Conservation (phyloP, 2,329 filamentous ascomycete genomes). For the Hirsutella minnesotensis region DNA sequence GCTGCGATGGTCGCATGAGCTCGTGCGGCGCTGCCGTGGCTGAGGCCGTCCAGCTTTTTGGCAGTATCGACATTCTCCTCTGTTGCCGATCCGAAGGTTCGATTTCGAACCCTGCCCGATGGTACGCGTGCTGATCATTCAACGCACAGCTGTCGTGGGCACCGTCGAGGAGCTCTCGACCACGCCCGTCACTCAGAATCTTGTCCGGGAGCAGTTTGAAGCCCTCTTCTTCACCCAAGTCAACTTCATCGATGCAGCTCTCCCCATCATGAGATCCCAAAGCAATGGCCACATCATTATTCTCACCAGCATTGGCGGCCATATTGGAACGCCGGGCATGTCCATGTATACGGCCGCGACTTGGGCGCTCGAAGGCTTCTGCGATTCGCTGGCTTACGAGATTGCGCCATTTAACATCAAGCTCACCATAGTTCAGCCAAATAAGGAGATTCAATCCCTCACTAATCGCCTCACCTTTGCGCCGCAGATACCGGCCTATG, state of each 20-base stretch:
- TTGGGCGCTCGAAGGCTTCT: slow-evolving; percentile 93
- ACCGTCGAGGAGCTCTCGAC: slow-evolving; percentile 83
- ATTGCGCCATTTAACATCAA: slow-evolving; percentile 95
- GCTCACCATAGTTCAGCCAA: slow-evolving; percentile 89
- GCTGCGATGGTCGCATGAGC: slow-evolving; percentile 51
- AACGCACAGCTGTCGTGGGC: slow-evolving; percentile 60
- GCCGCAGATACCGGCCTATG: slow-evolving; percentile 53
- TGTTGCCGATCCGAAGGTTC: slow-evolving; percentile 86
- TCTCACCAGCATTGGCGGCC: slow-evolving; percentile 79
- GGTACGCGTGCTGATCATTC: neutral
- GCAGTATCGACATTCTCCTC: slow-evolving; percentile 77
- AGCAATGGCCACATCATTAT: slow-evolving; percentile 84
- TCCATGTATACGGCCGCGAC: slow-evolving; percentile 85
- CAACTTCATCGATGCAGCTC: slow-evolving; percentile 82
- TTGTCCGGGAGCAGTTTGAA: slow-evolving; percentile 87
- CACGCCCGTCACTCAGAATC: slow-evolving; percentile 56
- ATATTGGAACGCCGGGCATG: slow-evolving; percentile 85
- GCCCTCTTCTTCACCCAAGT: slow-evolving; percentile 90
- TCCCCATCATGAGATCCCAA: slow-evolving; percentile 69
- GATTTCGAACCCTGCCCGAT: no score
- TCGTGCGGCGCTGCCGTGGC: slow-evolving; percentile 81
- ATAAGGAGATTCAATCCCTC: slow-evolving; percentile 80
- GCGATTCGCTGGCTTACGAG: slow-evolving; percentile 90
- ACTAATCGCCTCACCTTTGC: slow-evolving; percentile 80
- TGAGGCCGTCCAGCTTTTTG: slow-evolving; percentile 74